Base-by-base conservation (phyloP, 805 yeast genomes). In the Candida patagonica region DNA sequence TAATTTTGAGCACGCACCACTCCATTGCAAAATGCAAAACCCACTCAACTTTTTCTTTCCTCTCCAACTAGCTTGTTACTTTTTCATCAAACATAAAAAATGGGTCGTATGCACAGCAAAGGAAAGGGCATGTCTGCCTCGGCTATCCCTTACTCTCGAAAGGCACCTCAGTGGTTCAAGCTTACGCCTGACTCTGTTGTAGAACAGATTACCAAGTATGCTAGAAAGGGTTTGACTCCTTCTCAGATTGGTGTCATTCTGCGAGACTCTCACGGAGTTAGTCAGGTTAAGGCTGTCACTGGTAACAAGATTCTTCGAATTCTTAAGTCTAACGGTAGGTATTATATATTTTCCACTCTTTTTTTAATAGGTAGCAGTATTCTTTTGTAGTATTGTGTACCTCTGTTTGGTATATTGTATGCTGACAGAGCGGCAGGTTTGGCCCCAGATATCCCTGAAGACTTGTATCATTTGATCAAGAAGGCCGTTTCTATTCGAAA, bases 71-170 rank as follows among this genome's bases (percentile, higher is more conserved):
- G 9, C 12, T 16, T 16, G 12, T 17, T 26, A 35, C 25, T 17
- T n/a, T n/a, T 12, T 13, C 30, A 37, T 17, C 31, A 17, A 60
- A 65, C 68, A 67, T 63, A 71, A 78, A 83, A 76, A 69, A 89
- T 89, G 98, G 98, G 95, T 88, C 95, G 98, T 77, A 80, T 89
- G 88, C 97, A 89, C 86, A 83, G 95, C 74, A 74, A 83, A 94
- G 99, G 99, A 74, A 92, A 92, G 75, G 99, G 99, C 76, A 94
- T 92, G 66, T 86, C 96, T 62, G 80, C 96, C 63, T 87, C 97
- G 67, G 95, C 98, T 67, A 76, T 87, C 71, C 98, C 99, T 71
- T 92, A 92, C 80, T 88, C 97, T 62, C 89, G 99, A 77, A 80
- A 80, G 73, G 78, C 94, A 70, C 98, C 97, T 70, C 75, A 96